phyloP scores from a whole-genome alignment of 768 basidiomycete genomes.

The Boletus barrowsii region DNA sequence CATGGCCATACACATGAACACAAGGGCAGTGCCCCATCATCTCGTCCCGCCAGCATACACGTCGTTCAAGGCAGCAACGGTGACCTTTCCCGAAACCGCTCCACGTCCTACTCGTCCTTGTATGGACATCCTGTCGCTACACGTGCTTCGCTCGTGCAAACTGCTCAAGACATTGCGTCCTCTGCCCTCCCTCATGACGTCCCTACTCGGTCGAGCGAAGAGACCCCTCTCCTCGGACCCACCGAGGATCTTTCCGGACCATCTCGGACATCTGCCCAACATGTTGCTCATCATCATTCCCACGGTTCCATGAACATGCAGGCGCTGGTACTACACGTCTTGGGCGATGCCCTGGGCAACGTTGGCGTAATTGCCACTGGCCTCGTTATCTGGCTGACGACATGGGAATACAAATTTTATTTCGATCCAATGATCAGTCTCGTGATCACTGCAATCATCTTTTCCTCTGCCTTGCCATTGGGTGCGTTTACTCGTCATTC shows the following conservation, averaged over 20 bases:
- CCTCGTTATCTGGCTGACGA: slow-evolving; percentile 87
- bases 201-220: slow-evolving; percentile 31
- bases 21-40: slow-evolving; percentile 34
- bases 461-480: slow-evolving; percentile 90
- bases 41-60: slow-evolving; percentile 40
- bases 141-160: slow-evolving; percentile 70
- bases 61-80: slow-evolving; percentile 11
- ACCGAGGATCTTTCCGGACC: background rate
- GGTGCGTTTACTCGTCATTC: slow-evolving; percentile 42
- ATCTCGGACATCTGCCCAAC: slow-evolving; percentile 17
- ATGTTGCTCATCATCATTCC: slow-evolving; percentile 32
- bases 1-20: slow-evolving; percentile 62
- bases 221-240: slow-evolving; percentile 42
- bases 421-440: slow-evolving; percentile 92
- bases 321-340: slow-evolving; percentile 90
- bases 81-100: slow-evolving; percentile 31
- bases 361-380: slow-evolving; percentile 97
- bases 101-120: slow-evolving; percentile 54
- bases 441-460: slow-evolving; percentile 94
- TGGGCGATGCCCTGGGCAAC: slow-evolving; percentile 97
- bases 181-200: slow-evolving; percentile 15
- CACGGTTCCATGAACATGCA: slow-evolving; percentile 95
- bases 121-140: slow-evolving; percentile 75
- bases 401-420: slow-evolving; percentile 84
- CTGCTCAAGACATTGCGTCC: slow-evolving; percentile 76